phyloP scores from a whole-genome alignment of 2,329 filamentous ascomycete genomes.

The Macrophomina tecta region DNA sequence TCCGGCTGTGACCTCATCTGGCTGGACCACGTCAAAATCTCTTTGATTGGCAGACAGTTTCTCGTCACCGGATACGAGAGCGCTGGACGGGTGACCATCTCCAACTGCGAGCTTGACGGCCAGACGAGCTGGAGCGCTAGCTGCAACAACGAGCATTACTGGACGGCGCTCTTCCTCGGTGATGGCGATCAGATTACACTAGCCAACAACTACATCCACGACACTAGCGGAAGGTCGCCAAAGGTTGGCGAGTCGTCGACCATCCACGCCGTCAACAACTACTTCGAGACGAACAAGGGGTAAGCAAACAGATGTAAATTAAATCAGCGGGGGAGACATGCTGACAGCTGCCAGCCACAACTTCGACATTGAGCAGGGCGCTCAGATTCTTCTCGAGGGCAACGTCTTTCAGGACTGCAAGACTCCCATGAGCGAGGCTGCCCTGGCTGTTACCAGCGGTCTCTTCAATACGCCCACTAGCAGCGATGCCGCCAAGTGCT shows the following conservation, averaged over 20 bases:
- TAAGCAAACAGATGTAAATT: constrained; percentile 28
- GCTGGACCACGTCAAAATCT: constrained; percentile 43
- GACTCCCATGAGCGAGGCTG: constrained; percentile 44
- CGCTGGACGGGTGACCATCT: constrained; percentile 51
- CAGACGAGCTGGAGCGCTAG: constrained; percentile 50
- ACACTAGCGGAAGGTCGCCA: constrained; percentile 53
- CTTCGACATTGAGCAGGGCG: constrained; percentile 47
- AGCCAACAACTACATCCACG: constrained; percentile 53
- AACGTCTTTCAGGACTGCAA: constrained; percentile 53
- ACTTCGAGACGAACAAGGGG: constrained; percentile 45
- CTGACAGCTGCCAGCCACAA: constrained; percentile 35
- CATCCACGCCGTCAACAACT: constrained; percentile 38
- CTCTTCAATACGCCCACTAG: constrained; percentile 36
- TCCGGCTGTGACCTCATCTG: constrained; percentile 44
- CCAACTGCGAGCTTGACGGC: constrained; percentile 56
- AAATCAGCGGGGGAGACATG: too few relatives aligned
- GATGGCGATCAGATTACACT: constrained; percentile 50
- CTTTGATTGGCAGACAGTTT: constrained; percentile 54
- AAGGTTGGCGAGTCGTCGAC: constrained; percentile 47
- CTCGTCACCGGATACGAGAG: constrained; percentile 45
- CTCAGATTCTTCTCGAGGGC: constrained; percentile 47
- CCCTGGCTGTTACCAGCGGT: constrained; percentile 37
- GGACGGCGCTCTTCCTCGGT: constrained; percentile 45
- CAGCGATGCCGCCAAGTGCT: constrained; percentile 6
- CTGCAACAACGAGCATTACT: constrained; percentile 43